A percentile compares a stretch with the other conserved stretches of the same genome.
These are phyloP conservation scores for Amphirosellinia nigrospora DNA, from an alignment of 495 filamentous ascomycete species.

Conservation along the genomic window DNA sequence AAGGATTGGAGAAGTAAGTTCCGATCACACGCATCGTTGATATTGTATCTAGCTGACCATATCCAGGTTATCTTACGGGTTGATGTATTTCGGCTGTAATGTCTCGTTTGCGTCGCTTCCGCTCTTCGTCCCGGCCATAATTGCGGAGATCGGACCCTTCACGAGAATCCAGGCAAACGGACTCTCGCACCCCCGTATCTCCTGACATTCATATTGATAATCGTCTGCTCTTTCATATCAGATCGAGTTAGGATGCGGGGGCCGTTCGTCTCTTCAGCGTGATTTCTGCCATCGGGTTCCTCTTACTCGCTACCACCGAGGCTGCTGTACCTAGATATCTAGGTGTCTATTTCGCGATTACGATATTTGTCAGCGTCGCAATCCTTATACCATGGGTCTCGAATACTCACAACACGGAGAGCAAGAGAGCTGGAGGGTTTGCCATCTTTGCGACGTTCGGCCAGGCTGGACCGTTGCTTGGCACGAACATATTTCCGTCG, in stretches of 20 bases:
- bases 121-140: slow-evolving; percentile 65
- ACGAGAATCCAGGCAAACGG: slow-evolving; percentile 50
- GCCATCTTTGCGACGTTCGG: slow-evolving; percentile 33
- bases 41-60: not conserved
- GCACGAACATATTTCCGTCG: slow-evolving; percentile 38
- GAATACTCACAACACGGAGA: slow-evolving; percentile 39
- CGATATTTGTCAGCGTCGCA: slow-evolving; percentile 36
- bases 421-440: slow-evolving; percentile 34
- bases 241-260: slow-evolving; percentile 56
- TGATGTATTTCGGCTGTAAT: slow-evolving; percentile 66
- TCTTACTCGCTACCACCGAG: slow-evolving; percentile 39
- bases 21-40: not conserved
- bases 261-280: slow-evolving; percentile 58
- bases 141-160: slow-evolving; percentile 53
- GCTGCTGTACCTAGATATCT: slow-evolving; percentile 34
- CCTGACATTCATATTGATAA: slow-evolving; percentile 58
- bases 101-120: slow-evolving; percentile 66
- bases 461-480: slow-evolving; percentile 30
- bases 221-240: slow-evolving; percentile 57
- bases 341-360: slow-evolving; percentile 39
- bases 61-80: slow-evolving; percentile 32
- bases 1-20: slow-evolving; percentile 36
- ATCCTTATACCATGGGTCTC: slow-evolving; percentile 36
- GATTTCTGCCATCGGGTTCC: slow-evolving; percentile 39
- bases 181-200: slow-evolving; percentile 65